Base-by-base conservation (phyloP, 345 rosid species). In the Punica granatum region DNA sequence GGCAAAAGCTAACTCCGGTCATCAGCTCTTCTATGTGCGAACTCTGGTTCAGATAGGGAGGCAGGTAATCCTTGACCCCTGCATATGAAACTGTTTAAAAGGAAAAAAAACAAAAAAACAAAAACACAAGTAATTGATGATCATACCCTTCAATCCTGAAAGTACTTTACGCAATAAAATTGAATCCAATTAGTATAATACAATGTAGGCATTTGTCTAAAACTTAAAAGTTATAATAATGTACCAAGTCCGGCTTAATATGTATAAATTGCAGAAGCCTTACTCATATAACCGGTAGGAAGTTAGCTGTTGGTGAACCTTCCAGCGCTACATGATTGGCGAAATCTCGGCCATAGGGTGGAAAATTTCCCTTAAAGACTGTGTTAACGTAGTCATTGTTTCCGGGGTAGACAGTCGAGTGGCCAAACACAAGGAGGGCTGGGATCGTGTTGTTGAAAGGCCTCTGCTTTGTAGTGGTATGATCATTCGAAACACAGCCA, bases 371-470 rank as follows among this genome's bases (percentile, higher is more conserved):
- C 75, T 53, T 83, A 64, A 90, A 84, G 3, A 72, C 5, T 19
- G 93, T 92, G 0, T n/a, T n/a, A n/a, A n/a, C n/a, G n/a, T n/a
- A n/a, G n/a, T n/a, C n/a, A n/a, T n/a, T n/a, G n/a, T n/a, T 92
- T 6, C 98, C 97, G 0, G 98, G 80, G 76, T 92, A 96, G 5
- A 84, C 93, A 0, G 97, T 92, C 30, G 98, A 92, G 80, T 92
- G 97, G 65, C 98, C 97, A 7, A 92, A 90, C 44, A 90, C 86
- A 12, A 83, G 59, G 39, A 82, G 34, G 49, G 90, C 86, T 41
- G 92, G 64, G 21, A 81, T 60, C 31, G 67, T 80, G 26, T 74
- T 71, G 66, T 80, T 83, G 35, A 44, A 65, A 34, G 72, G 65
- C 72, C 70, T 72, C 28, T 39, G 59, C 65, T 33, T 35, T 16